Base-by-base conservation (phyloP, 495 filamentous ascomycete species). In the Aspergillus biplanus region DNA sequence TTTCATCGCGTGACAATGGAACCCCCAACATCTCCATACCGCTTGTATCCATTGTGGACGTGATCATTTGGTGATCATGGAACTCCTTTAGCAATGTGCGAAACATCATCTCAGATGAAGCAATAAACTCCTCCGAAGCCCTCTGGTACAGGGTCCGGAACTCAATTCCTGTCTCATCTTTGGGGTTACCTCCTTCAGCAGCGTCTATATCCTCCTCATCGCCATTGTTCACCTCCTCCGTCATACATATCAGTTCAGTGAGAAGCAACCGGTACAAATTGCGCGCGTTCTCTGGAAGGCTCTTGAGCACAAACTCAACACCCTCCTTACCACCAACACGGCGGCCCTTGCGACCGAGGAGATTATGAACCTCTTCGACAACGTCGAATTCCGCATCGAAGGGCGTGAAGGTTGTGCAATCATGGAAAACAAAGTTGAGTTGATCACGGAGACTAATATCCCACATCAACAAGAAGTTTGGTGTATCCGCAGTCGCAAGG, bases 31-130 rank as follows among this genome's bases (percentile, higher is more conserved):
- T 80, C 69, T 98, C 96, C 37, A 89, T 90, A 0, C 95, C 95
- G 58, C 90, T 79, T 3, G 83, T 84, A 79, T 98, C 94, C 77
- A 92, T 93, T 63, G 89, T 86, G 58, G 88, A 92, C 21, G 89
- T 90, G 62, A 99, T 87, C 89, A 98, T 98, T 68, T 97, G 92
- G 77, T 99, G 95, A 67, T 99, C 95, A 71, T 96, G 91, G 74
- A 99, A 96, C 85, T 99, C 95, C 78, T 97, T 98, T 69, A 99
- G 73, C 74, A 99, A 64, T 33, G 92, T 94, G 64, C 95, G 83
- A 76, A 98, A 99, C 68, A 89, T 92, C 86, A 97, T 92, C 82
- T 99, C 95, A 62, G 89, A 96, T 67, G 91, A 93, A 65, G 94
- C 97, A 46, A 98, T 93, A 74, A 99, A 97, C 71, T 97, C 92